Conservation (phyloP, 1,284 basidiomycete genomes). For the Anthracocystis panici-leucophaei region DNA sequence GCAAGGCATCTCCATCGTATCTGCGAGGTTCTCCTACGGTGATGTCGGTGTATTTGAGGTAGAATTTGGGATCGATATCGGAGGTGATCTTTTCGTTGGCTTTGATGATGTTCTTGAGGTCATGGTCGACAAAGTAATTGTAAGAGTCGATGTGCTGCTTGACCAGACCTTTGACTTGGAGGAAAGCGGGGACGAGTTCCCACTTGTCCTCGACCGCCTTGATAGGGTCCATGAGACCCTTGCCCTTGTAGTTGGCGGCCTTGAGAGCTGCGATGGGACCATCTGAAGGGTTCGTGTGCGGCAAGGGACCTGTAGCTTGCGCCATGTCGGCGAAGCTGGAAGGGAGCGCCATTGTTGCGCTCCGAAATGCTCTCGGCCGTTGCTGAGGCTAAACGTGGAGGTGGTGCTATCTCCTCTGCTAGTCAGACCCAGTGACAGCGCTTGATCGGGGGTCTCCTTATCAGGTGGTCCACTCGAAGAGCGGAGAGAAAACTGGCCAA, state of each 20-base stretch:
- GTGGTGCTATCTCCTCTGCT: background rate
- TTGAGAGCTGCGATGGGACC: constrained; percentile 59
- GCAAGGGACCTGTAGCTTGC: constrained; percentile 27
- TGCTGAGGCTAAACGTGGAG: constrained; percentile 4
- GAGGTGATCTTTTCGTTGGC: constrained; percentile 73
- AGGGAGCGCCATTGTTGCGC: constrained; percentile 35
- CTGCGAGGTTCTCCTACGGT: constrained; percentile 81
- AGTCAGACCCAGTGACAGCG: background rate
- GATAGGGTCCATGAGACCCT: constrained; percentile 72
- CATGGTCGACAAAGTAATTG: constrained; percentile 97
- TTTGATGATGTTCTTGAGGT: constrained; percentile 81
- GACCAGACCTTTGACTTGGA: constrained; percentile 69
- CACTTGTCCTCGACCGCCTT: constrained; percentile 72
- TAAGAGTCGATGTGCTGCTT: constrained; percentile 99
- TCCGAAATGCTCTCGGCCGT: constrained; percentile 7
- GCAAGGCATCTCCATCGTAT: constrained; percentile 79
- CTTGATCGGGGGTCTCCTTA: background rate
- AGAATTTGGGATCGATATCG: constrained; percentile 96
- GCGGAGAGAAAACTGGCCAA: background rate
- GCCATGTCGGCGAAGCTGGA: constrained; percentile 52
- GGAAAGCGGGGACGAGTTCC: constrained; percentile 67
- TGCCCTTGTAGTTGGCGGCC: constrained; percentile 64
- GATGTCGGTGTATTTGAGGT: constrained; percentile 97
- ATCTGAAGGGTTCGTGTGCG: constrained; percentile 10
- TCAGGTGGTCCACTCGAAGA: background rate